These are phyloP conservation scores for Xylaria scruposa DNA, from an alignment of 495 filamentous ascomycete species.

Conservation along the genomic window DNA sequence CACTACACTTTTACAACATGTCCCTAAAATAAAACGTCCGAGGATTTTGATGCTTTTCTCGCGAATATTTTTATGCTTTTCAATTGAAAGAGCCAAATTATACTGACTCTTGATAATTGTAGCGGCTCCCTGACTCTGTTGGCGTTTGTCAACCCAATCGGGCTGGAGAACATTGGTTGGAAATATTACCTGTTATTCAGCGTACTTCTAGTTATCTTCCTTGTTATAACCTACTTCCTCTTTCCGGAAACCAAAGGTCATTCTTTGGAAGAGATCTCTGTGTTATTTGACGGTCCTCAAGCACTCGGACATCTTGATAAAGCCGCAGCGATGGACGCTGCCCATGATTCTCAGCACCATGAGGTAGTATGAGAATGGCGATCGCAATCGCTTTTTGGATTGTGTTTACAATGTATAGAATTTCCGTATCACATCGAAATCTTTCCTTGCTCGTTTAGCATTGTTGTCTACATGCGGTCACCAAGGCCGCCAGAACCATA, in stretches of 20 bases:
- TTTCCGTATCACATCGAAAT: neutral
- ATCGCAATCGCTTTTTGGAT: neutral
- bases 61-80: too few relatives aligned
- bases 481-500: too few relatives aligned
- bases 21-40: neutral
- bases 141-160: conserved; percentile 58
- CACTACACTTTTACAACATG: neutral
- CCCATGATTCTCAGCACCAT: neutral
- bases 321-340: neutral
- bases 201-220: conserved; percentile 51
- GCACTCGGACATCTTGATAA: neutral
- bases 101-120: neutral
- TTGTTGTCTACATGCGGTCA: too few relatives aligned
- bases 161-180: conserved; percentile 48
- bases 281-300: conserved; percentile 50
- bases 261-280: conserved; percentile 57
- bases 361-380: neutral
- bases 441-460: too few relatives aligned
- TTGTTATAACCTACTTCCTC: conserved; percentile 50
- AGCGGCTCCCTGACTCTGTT: conserved; percentile 54
- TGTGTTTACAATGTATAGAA: neutral
- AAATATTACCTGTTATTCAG: conserved; percentile 53
- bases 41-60: neutral
- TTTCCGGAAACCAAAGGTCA: conserved; percentile 59
- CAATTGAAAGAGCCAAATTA: neutral